A percentile compares a stretch with the other conserved stretches of the same genome.
Conservation (phyloP, 139 green algal genomes). For the Volvox africanus region DNA sequence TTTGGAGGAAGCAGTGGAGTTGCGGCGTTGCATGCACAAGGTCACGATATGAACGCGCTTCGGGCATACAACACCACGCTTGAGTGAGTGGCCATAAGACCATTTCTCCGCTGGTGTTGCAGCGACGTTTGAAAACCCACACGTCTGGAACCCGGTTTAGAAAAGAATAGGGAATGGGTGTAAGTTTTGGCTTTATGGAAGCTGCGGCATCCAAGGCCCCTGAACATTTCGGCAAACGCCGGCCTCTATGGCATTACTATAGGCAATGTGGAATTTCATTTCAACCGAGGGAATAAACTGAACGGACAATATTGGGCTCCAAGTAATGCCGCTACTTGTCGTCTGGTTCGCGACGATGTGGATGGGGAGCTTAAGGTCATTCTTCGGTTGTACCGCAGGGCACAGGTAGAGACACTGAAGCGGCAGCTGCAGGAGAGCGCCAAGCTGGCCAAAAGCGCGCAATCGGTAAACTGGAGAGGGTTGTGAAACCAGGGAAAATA, state of each 20-base stretch:
- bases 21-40: background rate
- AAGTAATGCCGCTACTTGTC: too few relatives aligned
- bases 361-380: too few relatives aligned
- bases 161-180: background rate
- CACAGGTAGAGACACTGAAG: slow-evolving; percentile 5
- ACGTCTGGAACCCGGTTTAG: background rate
- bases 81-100: background rate
- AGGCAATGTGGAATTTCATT: too few relatives aligned
- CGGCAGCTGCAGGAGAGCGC: slow-evolving; percentile 20
- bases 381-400: background rate
- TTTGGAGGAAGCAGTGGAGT: background rate
- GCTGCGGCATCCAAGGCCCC: background rate
- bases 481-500: background rate
- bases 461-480: background rate
- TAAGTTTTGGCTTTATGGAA: background rate
- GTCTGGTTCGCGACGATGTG: too few relatives aligned
- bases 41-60: background rate
- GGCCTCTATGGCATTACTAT: background rate
- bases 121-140: background rate
- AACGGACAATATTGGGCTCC: too few relatives aligned
- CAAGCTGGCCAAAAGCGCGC: background rate
- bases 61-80: slow-evolving; percentile 6
- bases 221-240: background rate
- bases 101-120: background rate
- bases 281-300: background rate